A percentile compares a stretch with the other conserved stretches of the same genome.
phyloP scores from a whole-genome alignment of 1,139 yeast genomes.

The Pichia sp. region DNA sequence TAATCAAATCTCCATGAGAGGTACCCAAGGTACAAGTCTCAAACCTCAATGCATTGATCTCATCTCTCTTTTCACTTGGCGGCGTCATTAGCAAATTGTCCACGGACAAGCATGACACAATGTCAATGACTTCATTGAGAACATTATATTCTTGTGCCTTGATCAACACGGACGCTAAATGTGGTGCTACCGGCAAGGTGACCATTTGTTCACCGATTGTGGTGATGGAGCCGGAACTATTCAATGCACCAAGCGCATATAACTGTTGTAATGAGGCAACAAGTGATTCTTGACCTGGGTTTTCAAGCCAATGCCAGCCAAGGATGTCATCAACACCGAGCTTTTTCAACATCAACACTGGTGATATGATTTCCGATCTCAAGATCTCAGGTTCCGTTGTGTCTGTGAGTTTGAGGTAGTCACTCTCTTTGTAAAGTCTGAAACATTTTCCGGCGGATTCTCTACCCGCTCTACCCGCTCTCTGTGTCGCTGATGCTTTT shows the following conservation, averaged over 20 bases:
- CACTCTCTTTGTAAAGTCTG: conserved; percentile 70
- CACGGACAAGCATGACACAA: conserved; percentile 87
- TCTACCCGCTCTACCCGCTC: conserved; percentile 99
- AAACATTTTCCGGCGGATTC: conserved; percentile 88
- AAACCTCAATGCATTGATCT: conserved; percentile 55
- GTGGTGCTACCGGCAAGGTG: conserved; percentile 83
- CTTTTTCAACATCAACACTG: conserved; percentile 74
- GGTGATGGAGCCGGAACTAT: conserved; percentile 71
- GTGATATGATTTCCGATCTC: conserved; percentile 78
- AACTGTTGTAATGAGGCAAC: conserved; percentile 72
- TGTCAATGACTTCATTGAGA: conserved; percentile 67
- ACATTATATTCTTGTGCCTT: conserved; percentile 57
- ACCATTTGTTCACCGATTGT: conserved; percentile 78
- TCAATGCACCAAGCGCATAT: conserved; percentile 71
- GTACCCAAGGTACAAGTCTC: conserved; percentile 63
- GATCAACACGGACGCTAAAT: conserved; percentile 79
- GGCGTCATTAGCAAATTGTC: conserved; percentile 82
- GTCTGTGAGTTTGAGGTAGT: conserved; percentile 52
- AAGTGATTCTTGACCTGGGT: conserved; percentile 77
- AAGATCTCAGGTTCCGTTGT: conserved; percentile 93
- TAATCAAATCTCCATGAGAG: conserved; percentile 73
- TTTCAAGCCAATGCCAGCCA: conserved; percentile 88
- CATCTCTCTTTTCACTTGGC: conserved; percentile 74
- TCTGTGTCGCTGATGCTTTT: conserved; percentile 88
- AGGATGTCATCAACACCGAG: conserved; percentile 78